Base-by-base conservation (phyloP, 441 rosid species). In the Pelargonium fulgidum region DNA sequence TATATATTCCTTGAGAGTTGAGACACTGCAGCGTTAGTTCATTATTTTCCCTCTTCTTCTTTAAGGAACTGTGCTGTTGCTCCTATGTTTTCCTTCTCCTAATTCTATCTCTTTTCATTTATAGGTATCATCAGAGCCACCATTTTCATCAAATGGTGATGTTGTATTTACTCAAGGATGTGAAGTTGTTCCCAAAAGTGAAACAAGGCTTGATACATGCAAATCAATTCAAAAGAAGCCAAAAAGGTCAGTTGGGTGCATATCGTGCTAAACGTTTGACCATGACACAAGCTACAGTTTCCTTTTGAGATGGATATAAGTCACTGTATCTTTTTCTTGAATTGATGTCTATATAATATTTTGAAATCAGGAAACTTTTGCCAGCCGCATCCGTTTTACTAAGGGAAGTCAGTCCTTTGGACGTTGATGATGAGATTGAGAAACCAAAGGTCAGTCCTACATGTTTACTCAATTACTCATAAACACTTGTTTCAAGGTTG, bases 311-410 rank as follows among this genome's bases (percentile, higher is more conserved):
- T 45, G 17, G n/a, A 3, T 26, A 41, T 48, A 39, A 16, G 44
- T 19, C 50, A 8, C 13, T 42, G 26, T 8, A 65, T 14, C 62
- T 17, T 17, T 63, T 54, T 36, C 8, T 22, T 24, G 64, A 74
- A 42, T 48, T 64, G 12, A 50, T 61, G 17, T 19, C 61, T 36
- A 12, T 66, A 22, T 24, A 73, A n/a, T 72, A 58, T 66, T 72
- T 68, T 36, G 75, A 75, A 54, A 72, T 70, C 85, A 93, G 97
- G 95, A 89, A 92, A 81, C 90, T 91, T 66, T 52, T 82, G 81
- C 99, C 96, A 65, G 89, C 87, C 58, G 83, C 93, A 54, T 83
- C 96, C 4, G 72, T 83, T 54, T 73, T 93, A 63, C 76, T 88
- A 16, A 83, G 86, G 80, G 89, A 93, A 69, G 76, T 91, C 69